Conservation (phyloP, 768 basidiomycete species). For the Serendipita sp. region DNA sequence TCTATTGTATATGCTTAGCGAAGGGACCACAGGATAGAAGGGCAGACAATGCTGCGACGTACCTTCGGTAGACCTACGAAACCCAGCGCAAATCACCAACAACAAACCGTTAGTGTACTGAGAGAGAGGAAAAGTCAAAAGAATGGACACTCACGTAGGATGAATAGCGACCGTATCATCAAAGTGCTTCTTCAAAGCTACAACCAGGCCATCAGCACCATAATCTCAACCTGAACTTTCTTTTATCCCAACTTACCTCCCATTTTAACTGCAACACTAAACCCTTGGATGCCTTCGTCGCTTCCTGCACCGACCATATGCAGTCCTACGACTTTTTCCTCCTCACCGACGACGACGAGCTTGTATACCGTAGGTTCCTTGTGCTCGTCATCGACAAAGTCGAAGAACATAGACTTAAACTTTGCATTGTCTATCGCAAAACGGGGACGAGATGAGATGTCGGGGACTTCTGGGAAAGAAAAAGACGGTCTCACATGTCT, state of each 20-base stretch:
- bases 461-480: slow-evolving; percentile 14
- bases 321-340: slow-evolving; percentile 91
- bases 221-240: too few species aligned
- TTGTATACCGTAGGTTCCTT: slow-evolving; percentile 95
- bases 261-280: slow-evolving; percentile 97
- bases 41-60: background rate
- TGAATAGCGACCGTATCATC: slow-evolving; percentile 88
- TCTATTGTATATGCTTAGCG: background rate
- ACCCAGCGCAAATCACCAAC: background rate
- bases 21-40: background rate
- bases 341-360: slow-evolving; percentile 68
- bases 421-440: slow-evolving; percentile 49
- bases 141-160: slow-evolving; percentile 44
- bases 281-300: slow-evolving; percentile 93
- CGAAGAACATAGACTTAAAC: slow-evolving; percentile 80
- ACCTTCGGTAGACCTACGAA: slow-evolving; percentile 12
- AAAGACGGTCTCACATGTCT: slow-evolving; percentile 56
- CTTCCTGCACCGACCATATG: slow-evolving; percentile 85
- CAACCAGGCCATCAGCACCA: background rate
- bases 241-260: slow-evolving; percentile 30
- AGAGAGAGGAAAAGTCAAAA: too few species aligned
- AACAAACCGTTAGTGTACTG: background rate
- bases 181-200: slow-evolving; percentile 62
- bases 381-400: slow-evolving; percentile 76
- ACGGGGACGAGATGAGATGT: slow-evolving; percentile 1